Percentiles rank a stretch among this genome's conserved stretches.
phyloP scores from a whole-genome alignment of 805 yeast species.

The Tetrapisispora namnaoensis region DNA sequence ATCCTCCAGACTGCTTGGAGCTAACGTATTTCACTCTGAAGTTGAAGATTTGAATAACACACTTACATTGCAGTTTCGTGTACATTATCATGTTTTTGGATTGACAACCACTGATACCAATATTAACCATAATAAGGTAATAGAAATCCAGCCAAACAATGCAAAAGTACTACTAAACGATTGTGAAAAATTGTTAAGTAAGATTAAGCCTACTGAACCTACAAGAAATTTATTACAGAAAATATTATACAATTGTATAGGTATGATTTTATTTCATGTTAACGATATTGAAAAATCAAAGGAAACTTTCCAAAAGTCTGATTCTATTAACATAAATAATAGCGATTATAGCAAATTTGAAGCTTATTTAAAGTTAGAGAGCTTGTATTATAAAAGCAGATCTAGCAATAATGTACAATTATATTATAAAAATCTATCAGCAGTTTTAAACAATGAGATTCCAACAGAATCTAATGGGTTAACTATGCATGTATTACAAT shows the following conservation, averaged over 20 bases:
- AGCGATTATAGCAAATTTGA: conserved; percentile 6
- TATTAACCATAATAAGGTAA: too few relatives aligned
- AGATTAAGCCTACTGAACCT: conserved; percentile 1
- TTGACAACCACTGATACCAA: background rate
- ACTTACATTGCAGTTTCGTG: conserved; percentile 21
- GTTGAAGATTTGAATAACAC: conserved; percentile 14
- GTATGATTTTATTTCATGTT: conserved; percentile 10
- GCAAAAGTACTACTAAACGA: conserved; percentile 15
- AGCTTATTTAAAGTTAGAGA: conserved; percentile 18
- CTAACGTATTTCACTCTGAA: conserved; percentile 16
- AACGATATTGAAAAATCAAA: conserved; percentile 6
- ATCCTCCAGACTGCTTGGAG: conserved; percentile 20
- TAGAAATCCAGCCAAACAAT: conserved; percentile 1
- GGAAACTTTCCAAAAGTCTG: conserved; percentile 5
- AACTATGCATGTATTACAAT: conserved; percentile 15
- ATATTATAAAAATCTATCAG: conserved; percentile 8
- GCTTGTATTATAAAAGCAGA: conserved; percentile 14
- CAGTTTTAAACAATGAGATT: conserved; percentile 7
- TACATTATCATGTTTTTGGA: conserved; percentile 20
- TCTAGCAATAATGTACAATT: conserved; percentile 1
- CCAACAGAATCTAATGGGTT: conserved; percentile 21
- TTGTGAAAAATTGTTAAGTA: conserved; percentile 7
- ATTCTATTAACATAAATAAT: conserved; percentile 1
- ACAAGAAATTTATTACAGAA: conserved; percentile 8
- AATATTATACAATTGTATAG: conserved; percentile 14